A percentile compares a stretch with the other conserved stretches of the same genome.
phyloP scores from a whole-genome alignment of 2,329 filamentous ascomycete species.

The Ceratocystis eucalypticola region DNA sequence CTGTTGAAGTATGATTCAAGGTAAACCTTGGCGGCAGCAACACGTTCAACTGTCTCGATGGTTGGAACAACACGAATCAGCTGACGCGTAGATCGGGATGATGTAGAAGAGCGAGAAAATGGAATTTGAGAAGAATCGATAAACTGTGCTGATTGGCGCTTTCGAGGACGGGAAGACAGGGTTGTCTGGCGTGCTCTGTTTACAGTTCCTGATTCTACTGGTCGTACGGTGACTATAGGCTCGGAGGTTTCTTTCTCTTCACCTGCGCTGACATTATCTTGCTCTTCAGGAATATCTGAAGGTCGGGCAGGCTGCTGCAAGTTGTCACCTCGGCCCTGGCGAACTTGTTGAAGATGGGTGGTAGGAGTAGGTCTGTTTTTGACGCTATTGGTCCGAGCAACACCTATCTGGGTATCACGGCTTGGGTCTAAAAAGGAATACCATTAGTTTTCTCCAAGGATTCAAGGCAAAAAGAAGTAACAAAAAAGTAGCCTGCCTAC shows the following conservation, averaged over 20 bases:
- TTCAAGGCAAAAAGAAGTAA: neutral
- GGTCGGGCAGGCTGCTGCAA: neutral
- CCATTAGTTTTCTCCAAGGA: neutral
- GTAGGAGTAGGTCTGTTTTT: neutral
- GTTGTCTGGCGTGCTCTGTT: neutral
- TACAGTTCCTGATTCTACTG: constrained; percentile 3
- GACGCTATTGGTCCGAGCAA: constrained; percentile 1
- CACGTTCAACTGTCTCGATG: constrained; percentile 55
- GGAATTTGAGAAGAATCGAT: neutral
- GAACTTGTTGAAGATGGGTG: neutral
- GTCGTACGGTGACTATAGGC: neutral
- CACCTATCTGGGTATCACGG: constrained; percentile 6
- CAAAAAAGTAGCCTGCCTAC: neutral
- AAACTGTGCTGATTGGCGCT: neutral
- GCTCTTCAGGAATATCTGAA: neutral
- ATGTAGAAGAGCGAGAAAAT: neutral
- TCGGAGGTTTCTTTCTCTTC: neutral
- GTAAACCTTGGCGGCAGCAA: constrained; percentile 69
- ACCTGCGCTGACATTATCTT: neutral
- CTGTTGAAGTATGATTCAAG: constrained; percentile 74
- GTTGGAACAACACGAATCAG: constrained; percentile 23
- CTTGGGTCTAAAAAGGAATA: neutral
- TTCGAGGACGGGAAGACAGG: neutral
- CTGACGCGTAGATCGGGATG: neutral
- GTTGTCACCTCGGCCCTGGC: neutral